These are phyloP conservation scores for Selaginella moellendorffii DNA, from an alignment of 75 land plant genomes.

Conservation along the genomic window DNA sequence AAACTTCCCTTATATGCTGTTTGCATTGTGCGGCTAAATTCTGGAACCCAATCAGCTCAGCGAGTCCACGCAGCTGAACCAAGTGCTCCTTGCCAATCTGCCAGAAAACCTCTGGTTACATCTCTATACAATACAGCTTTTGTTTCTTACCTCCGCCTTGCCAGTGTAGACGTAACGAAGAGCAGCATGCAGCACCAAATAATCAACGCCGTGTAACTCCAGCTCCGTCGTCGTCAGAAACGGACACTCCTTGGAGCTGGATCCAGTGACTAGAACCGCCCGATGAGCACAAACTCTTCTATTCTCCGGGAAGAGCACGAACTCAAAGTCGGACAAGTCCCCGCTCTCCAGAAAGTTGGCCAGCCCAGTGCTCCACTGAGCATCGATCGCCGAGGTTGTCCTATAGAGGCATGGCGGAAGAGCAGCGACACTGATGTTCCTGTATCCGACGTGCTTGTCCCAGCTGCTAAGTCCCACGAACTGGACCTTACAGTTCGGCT, in stretches of 20 bases:
- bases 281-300: constrained; percentile 66
- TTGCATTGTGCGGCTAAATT: constrained; percentile 39
- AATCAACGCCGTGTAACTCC: constrained; percentile 30
- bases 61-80: constrained; percentile 30
- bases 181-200: constrained; percentile 48
- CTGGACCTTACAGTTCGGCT: constrained; percentile 58
- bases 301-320: constrained; percentile 45
- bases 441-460: constrained; percentile 95
- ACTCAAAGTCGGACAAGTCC: constrained; percentile 63
- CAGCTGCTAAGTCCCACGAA: constrained; percentile 95
- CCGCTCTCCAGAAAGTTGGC: constrained; percentile 56
- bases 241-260: constrained; percentile 36
- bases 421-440: constrained; percentile 72
- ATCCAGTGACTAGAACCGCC: constrained; percentile 32
- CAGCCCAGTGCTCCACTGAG: constrained; percentile 32
- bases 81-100: constrained; percentile 13
- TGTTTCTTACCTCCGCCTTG: constrained; percentile 47
- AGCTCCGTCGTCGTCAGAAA: constrained; percentile 17
- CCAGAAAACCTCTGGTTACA: not conserved
- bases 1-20: constrained; percentile 29
- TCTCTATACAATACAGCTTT: not conserved
- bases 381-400: not conserved
- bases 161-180: constrained; percentile 76
- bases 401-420: constrained; percentile 20
- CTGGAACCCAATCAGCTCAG: constrained; percentile 42